Evolutionary conservation across 2,329 filamentous ascomycete species (phyloP), one percentile per base, ranked within the genome.

Genomic region (Aureobasidium sp.): DNA sequence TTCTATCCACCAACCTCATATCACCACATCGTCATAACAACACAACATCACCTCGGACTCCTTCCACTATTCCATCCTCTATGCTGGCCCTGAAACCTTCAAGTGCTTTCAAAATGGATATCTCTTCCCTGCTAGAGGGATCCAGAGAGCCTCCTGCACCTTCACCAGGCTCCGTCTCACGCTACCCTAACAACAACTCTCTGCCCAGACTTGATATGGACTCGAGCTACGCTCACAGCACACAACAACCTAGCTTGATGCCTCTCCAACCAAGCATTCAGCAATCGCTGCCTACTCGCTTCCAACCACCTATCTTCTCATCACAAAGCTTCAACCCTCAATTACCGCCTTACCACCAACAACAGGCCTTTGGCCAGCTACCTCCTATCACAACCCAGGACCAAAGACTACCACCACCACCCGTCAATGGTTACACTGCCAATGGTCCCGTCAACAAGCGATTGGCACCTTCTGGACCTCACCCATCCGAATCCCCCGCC

Each of bases 91-190:
- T 55, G 63, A 68, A 63, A 73, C 75, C 72, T 72, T 74, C 74
- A 66, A 66, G 60, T 67, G 81, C 81, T 82, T 84, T 79, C 84
- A 92, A 81, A 83, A 87, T 96, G 91, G 91, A 96, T 92, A 95
- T 96, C 88, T 85, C 89, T 76, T 86, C 88, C 67, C 84, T 96
- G 67, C 83, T 96, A 76, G 89, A 92, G 81, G 53, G 53, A 25
- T 31, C 53, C 19, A 82, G 81, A 72, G 78, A 84, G 72, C 85
- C 85, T 81, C 86, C 87, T 76, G 86, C 88, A 81, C 85, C 86
- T 74, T 79, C 77, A 59, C 74, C 74, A 54, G 76, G 74, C 64
- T 76, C 77, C 67, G 74, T 72, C 63, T 71, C 70, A 29, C 64
- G 65, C 47, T 63, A 65, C 43, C 67, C 69, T 27, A 61, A 61